phyloP scores from a whole-genome alignment of 352 stramenopile species.

The Pythium folliculosum region DNA sequence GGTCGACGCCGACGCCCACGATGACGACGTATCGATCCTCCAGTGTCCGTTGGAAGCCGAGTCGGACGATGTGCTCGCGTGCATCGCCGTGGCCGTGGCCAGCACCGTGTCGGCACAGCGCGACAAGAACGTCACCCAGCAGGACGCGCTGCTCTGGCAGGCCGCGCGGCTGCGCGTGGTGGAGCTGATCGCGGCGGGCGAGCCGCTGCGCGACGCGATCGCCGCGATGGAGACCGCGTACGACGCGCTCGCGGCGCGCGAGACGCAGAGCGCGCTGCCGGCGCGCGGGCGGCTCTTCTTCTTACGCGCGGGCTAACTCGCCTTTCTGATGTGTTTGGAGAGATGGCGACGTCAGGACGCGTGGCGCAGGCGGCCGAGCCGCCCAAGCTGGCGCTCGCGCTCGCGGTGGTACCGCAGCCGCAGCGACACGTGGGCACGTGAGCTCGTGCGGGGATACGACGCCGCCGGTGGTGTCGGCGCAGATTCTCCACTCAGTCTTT shows the following conservation, averaged over 20 bases:
- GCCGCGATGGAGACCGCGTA: constrained; percentile 11
- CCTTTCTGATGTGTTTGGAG: background rate
- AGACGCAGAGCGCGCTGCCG: constrained; percentile 21
- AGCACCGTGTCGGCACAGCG: constrained; percentile 2
- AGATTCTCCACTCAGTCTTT: too few species aligned
- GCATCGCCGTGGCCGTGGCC: constrained; percentile 6
- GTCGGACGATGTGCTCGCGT: constrained; percentile 8
- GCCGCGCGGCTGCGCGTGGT: constrained; percentile 24
- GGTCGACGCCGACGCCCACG: background rate
- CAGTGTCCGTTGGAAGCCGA: constrained; percentile 18
- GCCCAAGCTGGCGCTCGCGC: constrained; percentile 8
- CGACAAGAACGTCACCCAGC: background rate
- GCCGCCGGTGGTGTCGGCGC: too few species aligned
- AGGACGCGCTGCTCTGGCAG: constrained; percentile 25
- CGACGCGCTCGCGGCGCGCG: constrained; percentile 4
- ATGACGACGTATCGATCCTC: background rate
- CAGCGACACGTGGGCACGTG: constrained; percentile 9
- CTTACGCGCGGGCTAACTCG: background rate
- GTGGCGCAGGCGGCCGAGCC: constrained; percentile 11
- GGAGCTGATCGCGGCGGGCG: constrained; percentile 14
- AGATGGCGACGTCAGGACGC: background rate
- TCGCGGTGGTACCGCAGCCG: constrained; percentile 22
- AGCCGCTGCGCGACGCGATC: constrained; percentile 15
- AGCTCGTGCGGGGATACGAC: background rate
- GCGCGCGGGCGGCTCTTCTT: constrained; percentile 5